A percentile compares a stretch with the other conserved stretches of the same genome.
phyloP scores from a whole-genome alignment of 768 basidiomycete genomes.

The Tulasnella calospora region DNA sequence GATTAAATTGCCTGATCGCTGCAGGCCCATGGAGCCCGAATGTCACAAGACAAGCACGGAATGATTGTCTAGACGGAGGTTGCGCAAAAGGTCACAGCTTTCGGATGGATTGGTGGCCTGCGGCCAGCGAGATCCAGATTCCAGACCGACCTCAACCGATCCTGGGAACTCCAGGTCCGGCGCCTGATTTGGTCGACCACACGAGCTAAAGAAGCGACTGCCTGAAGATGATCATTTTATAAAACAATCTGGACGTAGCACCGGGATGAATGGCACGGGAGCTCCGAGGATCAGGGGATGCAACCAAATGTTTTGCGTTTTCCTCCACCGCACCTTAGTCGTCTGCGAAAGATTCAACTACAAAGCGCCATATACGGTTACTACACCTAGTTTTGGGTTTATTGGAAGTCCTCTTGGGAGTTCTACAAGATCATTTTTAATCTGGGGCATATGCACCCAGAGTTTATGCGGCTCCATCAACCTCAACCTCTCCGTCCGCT shows the following conservation, averaged over 20 bases:
- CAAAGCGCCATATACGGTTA: neutral
- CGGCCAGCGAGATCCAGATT: neutral
- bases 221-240: neutral
- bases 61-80: too few relatives aligned
- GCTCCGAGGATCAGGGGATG: neutral
- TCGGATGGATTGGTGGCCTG: neutral
- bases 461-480: neutral
- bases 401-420: neutral
- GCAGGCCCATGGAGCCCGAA: too few relatives aligned
- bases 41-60: too few relatives aligned
- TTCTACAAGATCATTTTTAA: neutral
- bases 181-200: neutral
- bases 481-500: neutral
- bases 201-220: neutral
- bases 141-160: neutral
- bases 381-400: neutral
- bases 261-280: neutral
- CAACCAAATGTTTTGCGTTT: neutral
- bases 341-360: neutral
- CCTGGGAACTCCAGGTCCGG: neutral
- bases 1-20: too few relatives aligned
- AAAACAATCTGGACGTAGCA: neutral
- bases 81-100: too few relatives aligned
- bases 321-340: neutral
- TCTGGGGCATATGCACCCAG: neutral